Base-by-base conservation (phyloP, 805 yeast species). In the Candida odintsovae region DNA sequence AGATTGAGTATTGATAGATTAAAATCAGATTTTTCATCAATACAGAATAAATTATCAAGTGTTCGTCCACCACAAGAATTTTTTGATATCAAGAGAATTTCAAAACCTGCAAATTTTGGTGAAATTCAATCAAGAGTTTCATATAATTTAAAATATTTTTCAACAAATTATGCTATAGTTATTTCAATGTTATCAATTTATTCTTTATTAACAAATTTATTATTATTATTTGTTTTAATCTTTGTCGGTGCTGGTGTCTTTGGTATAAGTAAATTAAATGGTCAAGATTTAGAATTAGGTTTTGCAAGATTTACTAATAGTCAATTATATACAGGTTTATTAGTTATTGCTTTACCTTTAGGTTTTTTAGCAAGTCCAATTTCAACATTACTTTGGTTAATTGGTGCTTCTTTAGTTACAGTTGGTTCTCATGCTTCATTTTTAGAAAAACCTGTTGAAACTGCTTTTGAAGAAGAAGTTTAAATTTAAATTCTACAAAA, bases 391-490 rank as follows among this genome's bases (percentile, higher is more conserved):
- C 75, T 94, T 72, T 94, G 98, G 98, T 77, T 92, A 56, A 76
- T 86, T 56, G 94, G 96, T 56, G 86, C 95, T 15, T 83, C 94
- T 36, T 83, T 84, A 23, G 83, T 83, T 41, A 65, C 85, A 33
- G 86, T 92, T 37, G 69, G 90, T 41, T 76, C 89, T 3, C 99
- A 94, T 66, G 99, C 97, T 40, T 73, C 90, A 3, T 72, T 92
- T 52, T 75, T 94, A 78, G 98, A 94, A 63, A 94, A 92, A 69
- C 99, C 99, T 19, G 83, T 90, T 50, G 98, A 94, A 70, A 82
- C 92, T 35, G 90, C 92, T 18, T 94, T 92, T 62, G 94, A 90
- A 62, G 97, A 89, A 63, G 88, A 85, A 49, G 36, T 40, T 31
- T 42, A 19, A 41, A 40, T 16, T 15, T 22, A 6, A 22, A 22